Conservation (phyloP, 768 basidiomycete species). For the Leccinum pellstonianum region DNA sequence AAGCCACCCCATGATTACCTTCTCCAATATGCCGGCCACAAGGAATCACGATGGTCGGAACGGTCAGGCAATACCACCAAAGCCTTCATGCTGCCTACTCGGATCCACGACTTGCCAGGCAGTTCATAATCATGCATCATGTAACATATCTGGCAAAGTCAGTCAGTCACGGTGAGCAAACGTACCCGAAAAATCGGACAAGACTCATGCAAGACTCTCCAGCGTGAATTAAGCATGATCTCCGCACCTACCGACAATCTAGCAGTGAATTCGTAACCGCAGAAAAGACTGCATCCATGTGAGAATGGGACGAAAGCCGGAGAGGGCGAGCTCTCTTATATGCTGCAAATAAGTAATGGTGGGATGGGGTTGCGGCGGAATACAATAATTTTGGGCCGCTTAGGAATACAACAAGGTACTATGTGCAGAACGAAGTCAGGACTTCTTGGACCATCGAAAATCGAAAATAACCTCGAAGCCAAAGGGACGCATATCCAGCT, state of each 20-base stretch:
- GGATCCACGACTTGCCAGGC: not conserved
- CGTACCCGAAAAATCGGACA: not conserved
- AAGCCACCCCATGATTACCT: not conserved
- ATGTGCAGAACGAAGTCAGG: conserved; percentile 16
- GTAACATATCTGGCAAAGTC: not conserved
- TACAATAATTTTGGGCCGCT: conserved; percentile 15
- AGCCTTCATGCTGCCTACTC: not conserved
- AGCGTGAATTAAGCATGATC: not conserved
- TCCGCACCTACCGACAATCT: not conserved
- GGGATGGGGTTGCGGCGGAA: conserved; percentile 1
- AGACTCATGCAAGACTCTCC: not conserved
- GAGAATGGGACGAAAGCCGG: not conserved
- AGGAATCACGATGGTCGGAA: not conserved
- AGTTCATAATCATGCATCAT: not conserved
- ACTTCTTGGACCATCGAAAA: conserved; percentile 57
- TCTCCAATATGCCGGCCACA: not conserved
- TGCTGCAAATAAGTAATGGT: not conserved
- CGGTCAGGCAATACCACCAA: not conserved
- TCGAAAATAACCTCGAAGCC: conserved; percentile 75
- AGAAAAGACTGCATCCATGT: conserved; percentile 4
- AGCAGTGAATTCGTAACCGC: not conserved
- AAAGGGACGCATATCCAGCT: conserved; percentile 71
- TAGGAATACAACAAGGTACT: conserved; percentile 22
- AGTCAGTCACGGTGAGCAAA: not conserved
- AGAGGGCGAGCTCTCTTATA: not conserved